Evolutionary conservation across 2,329 filamentous ascomycete genomes (phyloP), one percentile per base, ranked within the genome.

Genomic region (Calonectria crousiana): DNA sequence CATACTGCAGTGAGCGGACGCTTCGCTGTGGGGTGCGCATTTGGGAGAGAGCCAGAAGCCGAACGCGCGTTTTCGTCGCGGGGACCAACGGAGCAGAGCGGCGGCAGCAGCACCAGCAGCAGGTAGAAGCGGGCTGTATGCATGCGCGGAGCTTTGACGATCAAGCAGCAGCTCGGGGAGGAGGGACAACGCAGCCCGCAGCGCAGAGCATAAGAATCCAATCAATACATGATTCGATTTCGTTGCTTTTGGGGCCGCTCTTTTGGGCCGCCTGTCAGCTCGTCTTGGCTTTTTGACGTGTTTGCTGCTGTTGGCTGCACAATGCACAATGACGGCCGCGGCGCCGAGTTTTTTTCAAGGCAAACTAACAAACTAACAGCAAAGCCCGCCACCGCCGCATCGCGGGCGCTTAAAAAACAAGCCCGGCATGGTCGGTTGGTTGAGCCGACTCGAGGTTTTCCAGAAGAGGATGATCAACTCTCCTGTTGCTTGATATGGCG

Each of bases 141-240:
- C 44, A 47, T 47, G 44, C 44, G n/a, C 10, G 44, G 6, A 28
- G 56, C 56, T 62, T 62, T 36, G 56, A 41, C 56, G 56, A 41
- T 62, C 41, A 30, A 62, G 34, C 34, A 10, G 34, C 34, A n/a
- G 4, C 8, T 41, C 11, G 56, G 26, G 32, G 10, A 11, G 32
- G 32, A 11, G 10, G 32, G 56, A 62, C 56, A 62, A 62, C 56
- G 9, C 56, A 62, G 36, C 56, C 11, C 56, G 36, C 56, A 62
- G 56, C 56, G 36, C 56, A 62, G 56, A 34, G 56, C 34, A 62
- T 62, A 41, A 62, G 23, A 26, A 36, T 62, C 56, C 38, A 41
- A 62, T 62, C 56, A 62, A 62, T 13, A 62, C 41, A 44, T 62
- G 56, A 62, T 62, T 62, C 56, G 56, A 62, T 62, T 41, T 53